Evolutionary conservation across 306 rosid species (phyloP).

Genomic region (Vigna reflexopilosa): DNA sequence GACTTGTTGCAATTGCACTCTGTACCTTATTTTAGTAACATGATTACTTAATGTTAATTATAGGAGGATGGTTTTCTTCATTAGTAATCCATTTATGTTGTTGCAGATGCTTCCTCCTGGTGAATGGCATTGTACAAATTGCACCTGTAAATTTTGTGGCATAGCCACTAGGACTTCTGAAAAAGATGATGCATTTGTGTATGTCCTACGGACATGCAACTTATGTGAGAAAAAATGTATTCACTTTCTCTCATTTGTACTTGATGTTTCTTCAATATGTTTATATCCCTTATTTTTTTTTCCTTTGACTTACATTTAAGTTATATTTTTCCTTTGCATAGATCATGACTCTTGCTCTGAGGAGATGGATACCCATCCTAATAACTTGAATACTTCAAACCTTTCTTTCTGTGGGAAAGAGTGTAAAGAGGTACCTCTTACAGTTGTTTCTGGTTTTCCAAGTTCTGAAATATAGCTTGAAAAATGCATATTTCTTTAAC

Average conservation of each 20-base stretch:
- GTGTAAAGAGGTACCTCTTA: conserved; percentile 76
- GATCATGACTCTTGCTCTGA: conserved; percentile 68
- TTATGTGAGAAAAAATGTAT: conserved; percentile 86
- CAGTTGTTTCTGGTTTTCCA: conserved; percentile 5
- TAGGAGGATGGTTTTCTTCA: background rate
- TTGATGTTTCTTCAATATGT: conserved; percentile 34
- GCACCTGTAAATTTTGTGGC: conserved; percentile 85
- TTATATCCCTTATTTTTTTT: conserved; percentile 10
- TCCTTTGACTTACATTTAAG: conserved; percentile 26
- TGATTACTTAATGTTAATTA: background rate
- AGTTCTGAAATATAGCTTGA: conserved; percentile 23
- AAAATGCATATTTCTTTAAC: conserved; percentile 37
- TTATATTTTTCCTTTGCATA: conserved; percentile 45
- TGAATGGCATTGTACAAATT: conserved; percentile 94
- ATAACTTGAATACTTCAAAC: conserved; percentile 38
- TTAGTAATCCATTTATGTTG: conserved; percentile 33
- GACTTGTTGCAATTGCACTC: conserved; percentile 10
- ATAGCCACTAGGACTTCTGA: conserved; percentile 50
- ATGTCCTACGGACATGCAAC: conserved; percentile 55
- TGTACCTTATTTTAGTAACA: background rate
- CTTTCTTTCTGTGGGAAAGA: conserved; percentile 72
- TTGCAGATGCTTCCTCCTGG: conserved; percentile 88
- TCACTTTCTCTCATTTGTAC: conserved; percentile 34
- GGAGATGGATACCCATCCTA: conserved; percentile 53
- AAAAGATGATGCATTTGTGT: conserved; percentile 47